Percentiles rank a stretch among this genome's conserved stretches.
Conservation (phyloP, 2,329 filamentous ascomycete species). For the Aspergillus floridensis region DNA sequence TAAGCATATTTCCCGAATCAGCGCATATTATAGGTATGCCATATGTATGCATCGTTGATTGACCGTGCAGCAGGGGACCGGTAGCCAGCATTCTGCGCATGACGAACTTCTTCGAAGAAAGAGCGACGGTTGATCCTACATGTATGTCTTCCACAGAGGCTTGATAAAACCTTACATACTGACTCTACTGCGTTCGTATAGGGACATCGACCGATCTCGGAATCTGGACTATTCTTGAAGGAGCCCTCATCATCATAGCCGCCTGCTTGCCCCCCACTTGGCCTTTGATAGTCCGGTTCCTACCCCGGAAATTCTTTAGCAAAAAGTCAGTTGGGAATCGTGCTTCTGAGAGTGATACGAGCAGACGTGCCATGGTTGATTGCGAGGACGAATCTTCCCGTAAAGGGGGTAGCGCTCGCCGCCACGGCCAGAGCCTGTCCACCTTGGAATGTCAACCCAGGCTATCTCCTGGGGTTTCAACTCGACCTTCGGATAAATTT, state of each 20-base stretch:
- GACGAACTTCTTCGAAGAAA: constrained; percentile 13
- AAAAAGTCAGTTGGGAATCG: constrained; percentile 1
- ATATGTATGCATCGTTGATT: not conserved
- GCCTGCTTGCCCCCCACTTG: constrained; percentile 23
- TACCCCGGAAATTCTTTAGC: constrained; percentile 6
- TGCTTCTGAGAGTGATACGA: not conserved
- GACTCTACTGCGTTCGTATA: constrained; percentile 7
- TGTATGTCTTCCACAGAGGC: constrained; percentile 12
- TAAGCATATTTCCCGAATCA: constrained; percentile 4
- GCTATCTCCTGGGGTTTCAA: not conserved
- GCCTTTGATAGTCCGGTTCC: constrained; percentile 16
- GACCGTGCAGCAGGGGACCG: constrained; percentile 12
- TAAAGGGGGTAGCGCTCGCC: not conserved
- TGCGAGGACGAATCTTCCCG: constrained; percentile 5
- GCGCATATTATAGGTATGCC: not conserved
- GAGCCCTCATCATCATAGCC: constrained; percentile 22
- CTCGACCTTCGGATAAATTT: not conserved
- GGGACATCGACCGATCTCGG: constrained; percentile 19
- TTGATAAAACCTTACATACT: not conserved
- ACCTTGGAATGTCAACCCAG: not conserved
- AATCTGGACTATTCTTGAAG: constrained; percentile 20
- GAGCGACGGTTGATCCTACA: constrained; percentile 11
- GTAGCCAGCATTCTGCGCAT: constrained; percentile 21
- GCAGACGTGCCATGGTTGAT: constrained; percentile 4
- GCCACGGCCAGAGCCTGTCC: not conserved